A percentile compares a stretch with the other conserved stretches of the same genome.
phyloP scores from a whole-genome alignment of 208 protist genomes.

The Entamoeba moshkovskii region DNA sequence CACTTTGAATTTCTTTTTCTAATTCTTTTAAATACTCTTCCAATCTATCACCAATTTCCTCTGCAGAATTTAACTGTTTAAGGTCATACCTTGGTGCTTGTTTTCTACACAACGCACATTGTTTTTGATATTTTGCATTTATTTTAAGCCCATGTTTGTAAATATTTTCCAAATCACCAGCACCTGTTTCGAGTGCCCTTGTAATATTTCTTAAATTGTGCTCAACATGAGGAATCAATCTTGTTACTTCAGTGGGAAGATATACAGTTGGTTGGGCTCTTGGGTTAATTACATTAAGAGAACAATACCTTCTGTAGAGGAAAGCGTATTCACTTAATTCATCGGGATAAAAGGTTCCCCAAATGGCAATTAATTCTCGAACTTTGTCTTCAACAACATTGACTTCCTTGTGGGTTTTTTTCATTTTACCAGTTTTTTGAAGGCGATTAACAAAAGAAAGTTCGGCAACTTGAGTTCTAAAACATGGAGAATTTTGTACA shows the following conservation, averaged over 20 bases:
- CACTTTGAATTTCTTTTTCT: neutral
- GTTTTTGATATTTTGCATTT: neutral
- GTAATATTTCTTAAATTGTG: slow-evolving; percentile 1
- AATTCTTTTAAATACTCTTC: neutral
- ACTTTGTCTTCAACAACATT: neutral
- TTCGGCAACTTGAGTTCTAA: neutral
- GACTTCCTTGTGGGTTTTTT: neutral
- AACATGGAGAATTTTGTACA: neutral
- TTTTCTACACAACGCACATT: neutral
- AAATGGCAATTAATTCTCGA: neutral
- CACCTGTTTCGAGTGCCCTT: neutral
- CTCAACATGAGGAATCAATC: neutral
- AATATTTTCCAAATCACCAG: neutral
- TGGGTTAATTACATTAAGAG: neutral
- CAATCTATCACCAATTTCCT: neutral
- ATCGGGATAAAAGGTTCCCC: neutral
- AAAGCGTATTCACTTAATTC: neutral
- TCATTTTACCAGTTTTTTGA: neutral
- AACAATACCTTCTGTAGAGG: neutral
- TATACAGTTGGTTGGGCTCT: neutral
- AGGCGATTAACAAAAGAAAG: neutral
- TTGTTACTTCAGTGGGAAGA: neutral
- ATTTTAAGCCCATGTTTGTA: neutral
- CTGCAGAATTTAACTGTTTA: neutral
- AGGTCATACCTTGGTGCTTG: neutral